Conservation (phyloP, 192 early-diverging fungal species). For the Coemansia sp. region DNA sequence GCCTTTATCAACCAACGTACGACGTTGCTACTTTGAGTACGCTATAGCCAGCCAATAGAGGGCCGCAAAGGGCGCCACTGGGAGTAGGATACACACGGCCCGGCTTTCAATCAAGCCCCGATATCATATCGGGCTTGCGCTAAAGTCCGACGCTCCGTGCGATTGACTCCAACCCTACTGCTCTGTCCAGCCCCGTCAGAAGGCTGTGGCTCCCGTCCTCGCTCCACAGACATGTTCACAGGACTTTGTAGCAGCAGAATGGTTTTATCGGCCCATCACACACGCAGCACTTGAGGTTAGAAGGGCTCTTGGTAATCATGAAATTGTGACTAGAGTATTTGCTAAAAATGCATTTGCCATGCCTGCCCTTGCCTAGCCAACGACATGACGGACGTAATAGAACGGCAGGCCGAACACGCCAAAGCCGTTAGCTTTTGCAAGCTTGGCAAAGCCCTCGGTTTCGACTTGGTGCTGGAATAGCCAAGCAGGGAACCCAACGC, state of each 20-base stretch:
- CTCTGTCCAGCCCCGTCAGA: no score
- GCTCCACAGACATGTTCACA: no score
- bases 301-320: neutral
- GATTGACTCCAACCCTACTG: neutral
- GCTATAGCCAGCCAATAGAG: neutral
- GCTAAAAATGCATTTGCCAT: neutral
- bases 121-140: slow-evolving; percentile 1
- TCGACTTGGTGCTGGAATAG: slow-evolving; percentile 67
- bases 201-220: no score
- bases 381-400: slow-evolving; percentile 61
- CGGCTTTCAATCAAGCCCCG: neutral
- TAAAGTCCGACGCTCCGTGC: neutral
- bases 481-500: slow-evolving; percentile 61
- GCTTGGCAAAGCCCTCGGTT: slow-evolving; percentile 71
- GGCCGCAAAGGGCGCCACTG: neutral
- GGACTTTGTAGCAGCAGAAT: no score
- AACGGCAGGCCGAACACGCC: slow-evolving; percentile 63
- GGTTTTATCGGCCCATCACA: no score
- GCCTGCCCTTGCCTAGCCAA: slow-evolving; percentile 2
- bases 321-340: neutral
- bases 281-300: no score
- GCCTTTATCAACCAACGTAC: neutral
- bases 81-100: neutral
- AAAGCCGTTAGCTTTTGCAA: slow-evolving; percentile 62
- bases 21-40: no score